These are phyloP conservation scores for Penicillium coprophilum DNA, from an alignment of 495 filamentous ascomycete genomes.

Conservation along the genomic window DNA sequence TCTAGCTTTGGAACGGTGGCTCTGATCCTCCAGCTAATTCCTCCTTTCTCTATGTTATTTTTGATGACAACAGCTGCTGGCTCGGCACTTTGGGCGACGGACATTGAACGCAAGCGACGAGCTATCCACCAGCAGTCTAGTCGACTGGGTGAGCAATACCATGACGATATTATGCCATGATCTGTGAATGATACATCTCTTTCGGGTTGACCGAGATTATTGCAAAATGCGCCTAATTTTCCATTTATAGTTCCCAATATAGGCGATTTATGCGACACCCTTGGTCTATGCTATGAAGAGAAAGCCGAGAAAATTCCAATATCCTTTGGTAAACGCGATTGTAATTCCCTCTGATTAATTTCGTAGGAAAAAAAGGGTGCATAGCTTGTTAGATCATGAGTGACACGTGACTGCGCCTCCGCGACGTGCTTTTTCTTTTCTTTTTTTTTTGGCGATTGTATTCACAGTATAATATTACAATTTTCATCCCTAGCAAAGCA, in stretches of 20 bases:
- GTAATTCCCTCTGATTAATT: constrained; percentile 5
- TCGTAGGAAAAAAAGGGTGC: not conserved
- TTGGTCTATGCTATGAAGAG: not conserved
- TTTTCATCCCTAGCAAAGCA: not conserved
- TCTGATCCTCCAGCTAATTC: constrained; percentile 60
- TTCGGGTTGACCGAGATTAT: not conserved
- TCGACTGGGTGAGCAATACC: constrained; percentile 33
- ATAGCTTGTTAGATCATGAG: not conserved
- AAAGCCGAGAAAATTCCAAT: not conserved
- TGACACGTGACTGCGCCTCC: constrained; percentile 9
- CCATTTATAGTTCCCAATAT: not conserved
- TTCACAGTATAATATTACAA: not conserved
- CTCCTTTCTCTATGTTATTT: constrained; percentile 65
- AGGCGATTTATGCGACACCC: not conserved
- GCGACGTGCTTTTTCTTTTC: not conserved
- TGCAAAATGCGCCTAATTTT: not conserved
- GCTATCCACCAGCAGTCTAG: constrained; percentile 27
- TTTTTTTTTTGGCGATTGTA: not conserved
- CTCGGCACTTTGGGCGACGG: constrained; percentile 61
- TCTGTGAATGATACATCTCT: constrained; percentile 4
- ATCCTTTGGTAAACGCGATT: not conserved
- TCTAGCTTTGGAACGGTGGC: constrained; percentile 61
- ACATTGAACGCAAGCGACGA: constrained; percentile 52
- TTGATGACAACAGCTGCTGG: constrained; percentile 64
- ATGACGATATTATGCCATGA: constrained; percentile 31